phyloP scores from a whole-genome alignment of 1,284 basidiomycete genomes.

The Pseudozyma tsukubaensis region DNA sequence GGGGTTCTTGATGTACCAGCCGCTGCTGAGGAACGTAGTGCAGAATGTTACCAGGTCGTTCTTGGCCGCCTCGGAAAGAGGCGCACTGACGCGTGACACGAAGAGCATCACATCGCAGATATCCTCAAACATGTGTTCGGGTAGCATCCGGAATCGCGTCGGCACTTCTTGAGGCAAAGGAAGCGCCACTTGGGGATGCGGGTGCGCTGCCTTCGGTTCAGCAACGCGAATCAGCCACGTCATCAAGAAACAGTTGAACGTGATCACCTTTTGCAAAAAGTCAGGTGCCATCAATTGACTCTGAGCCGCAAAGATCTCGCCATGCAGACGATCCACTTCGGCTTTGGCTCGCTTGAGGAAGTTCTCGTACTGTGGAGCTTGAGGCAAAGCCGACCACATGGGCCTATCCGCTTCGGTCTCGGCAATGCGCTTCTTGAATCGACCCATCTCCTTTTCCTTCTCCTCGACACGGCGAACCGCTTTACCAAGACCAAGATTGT shows the following conservation, averaged over 20 bases:
- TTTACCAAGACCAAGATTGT: slow-evolving; percentile 70
- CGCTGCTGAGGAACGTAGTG: slow-evolving; percentile 90
- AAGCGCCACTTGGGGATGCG: slow-evolving; percentile 68
- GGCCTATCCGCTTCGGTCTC: slow-evolving; percentile 75
- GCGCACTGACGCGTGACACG: slow-evolving; percentile 81
- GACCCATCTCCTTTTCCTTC: slow-evolving; percentile 75
- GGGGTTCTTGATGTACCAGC: slow-evolving; percentile 98
- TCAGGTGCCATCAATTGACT: slow-evolving; percentile 88
- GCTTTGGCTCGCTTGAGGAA: slow-evolving; percentile 64
- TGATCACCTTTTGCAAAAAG: slow-evolving; percentile 81
- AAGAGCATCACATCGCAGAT: slow-evolving; percentile 86
- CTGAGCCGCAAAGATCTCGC: slow-evolving; percentile 79
- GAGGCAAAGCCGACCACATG: slow-evolving; percentile 54
- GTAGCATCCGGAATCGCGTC: slow-evolving; percentile 84
- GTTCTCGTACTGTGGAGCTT: slow-evolving; percentile 65
- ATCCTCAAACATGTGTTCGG: slow-evolving; percentile 95
- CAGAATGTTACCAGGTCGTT: slow-evolving; percentile 89
- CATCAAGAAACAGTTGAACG: slow-evolving; percentile 88
- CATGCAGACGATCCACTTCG: slow-evolving; percentile 66
- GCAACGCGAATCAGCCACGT: slow-evolving; percentile 93
- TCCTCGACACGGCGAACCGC: slow-evolving; percentile 77
- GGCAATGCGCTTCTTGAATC: slow-evolving; percentile 77
- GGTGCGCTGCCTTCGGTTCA: slow-evolving; percentile 86
- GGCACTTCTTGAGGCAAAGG: slow-evolving; percentile 89
- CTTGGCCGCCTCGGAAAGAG: slow-evolving; percentile 79